Conservation (phyloP, 2,329 filamentous ascomycete species). For the Xylaria sp. region DNA sequence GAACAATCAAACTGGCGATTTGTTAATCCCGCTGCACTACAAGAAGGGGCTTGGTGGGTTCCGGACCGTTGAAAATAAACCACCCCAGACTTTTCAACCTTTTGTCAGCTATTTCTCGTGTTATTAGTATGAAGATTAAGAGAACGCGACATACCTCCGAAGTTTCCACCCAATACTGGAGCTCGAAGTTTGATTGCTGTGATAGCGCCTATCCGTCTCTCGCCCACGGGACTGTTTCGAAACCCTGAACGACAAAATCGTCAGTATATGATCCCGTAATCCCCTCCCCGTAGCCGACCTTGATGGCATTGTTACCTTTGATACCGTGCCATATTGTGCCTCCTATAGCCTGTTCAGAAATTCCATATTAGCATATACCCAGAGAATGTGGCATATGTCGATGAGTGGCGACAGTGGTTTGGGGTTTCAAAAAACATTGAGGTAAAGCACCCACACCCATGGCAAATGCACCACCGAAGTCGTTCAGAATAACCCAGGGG, state of each 20-base stretch:
- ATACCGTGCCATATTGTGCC: constrained; percentile 49
- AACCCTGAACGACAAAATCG: constrained; percentile 60
- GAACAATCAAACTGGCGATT: constrained; percentile 80
- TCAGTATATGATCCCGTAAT: background rate
- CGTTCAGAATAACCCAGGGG: constrained; percentile 95
- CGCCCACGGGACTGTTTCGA: constrained; percentile 89
- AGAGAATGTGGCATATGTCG: background rate
- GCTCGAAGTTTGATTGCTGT: constrained; percentile 98
- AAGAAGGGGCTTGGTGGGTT: too few species aligned
- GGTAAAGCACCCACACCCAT: constrained; percentile 80
- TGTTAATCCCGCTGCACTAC: too few species aligned
- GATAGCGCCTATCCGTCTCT: constrained; percentile 93
- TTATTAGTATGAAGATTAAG: background rate
- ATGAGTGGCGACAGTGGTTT: background rate
- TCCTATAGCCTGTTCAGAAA: constrained; percentile 44
- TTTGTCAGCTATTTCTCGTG: background rate
- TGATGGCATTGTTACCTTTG: constrained; percentile 65
- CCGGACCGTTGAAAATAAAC: constrained; percentile 80
- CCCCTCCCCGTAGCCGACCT: background rate
- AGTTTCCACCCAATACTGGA: constrained; percentile 96
- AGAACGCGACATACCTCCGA: constrained; percentile 63
- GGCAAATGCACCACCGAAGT: constrained; percentile 95
- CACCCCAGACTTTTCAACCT: constrained; percentile 78
- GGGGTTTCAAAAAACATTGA: background rate
- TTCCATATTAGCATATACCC: background rate